These are phyloP conservation scores for Pulveroboletus sp. DNA, from an alignment of 768 basidiomycete species.

Conservation along the genomic window DNA sequence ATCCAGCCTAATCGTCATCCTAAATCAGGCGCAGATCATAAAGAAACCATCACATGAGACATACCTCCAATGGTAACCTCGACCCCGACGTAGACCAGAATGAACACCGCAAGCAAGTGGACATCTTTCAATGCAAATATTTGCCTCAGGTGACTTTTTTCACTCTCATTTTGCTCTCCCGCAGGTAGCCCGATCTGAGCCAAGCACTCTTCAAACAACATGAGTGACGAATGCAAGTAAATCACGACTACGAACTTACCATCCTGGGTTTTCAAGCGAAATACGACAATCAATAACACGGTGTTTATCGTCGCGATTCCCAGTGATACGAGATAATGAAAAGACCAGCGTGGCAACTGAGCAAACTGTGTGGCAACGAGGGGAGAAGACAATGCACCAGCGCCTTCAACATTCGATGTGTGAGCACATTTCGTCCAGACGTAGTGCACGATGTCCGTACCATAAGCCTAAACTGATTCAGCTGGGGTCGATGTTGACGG, in stretches of 20 bases:
- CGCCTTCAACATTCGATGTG: slow-evolving; percentile 37
- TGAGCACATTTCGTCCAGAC: slow-evolving; percentile 9
- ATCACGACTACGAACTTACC: slow-evolving; percentile 39
- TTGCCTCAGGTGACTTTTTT: slow-evolving; percentile 41
- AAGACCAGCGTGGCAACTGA: slow-evolving; percentile 61
- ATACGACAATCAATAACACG: slow-evolving; percentile 49
- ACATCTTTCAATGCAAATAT: slow-evolving; percentile 52
- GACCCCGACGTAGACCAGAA: slow-evolving; percentile 64
- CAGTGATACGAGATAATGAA: slow-evolving; percentile 71
- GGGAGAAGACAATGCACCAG: slow-evolving; percentile 65
- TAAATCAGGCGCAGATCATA: background rate
- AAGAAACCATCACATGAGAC: background rate
- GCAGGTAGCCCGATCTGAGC: slow-evolving; percentile 47
- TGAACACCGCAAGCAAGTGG: slow-evolving; percentile 60
- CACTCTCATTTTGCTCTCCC: slow-evolving; percentile 35
- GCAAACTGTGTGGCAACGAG: slow-evolving; percentile 81
- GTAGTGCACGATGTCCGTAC: slow-evolving; percentile 22
- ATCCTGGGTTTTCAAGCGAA: slow-evolving; percentile 68
- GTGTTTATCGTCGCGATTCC: slow-evolving; percentile 61
- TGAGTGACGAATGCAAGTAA: slow-evolving; percentile 1
- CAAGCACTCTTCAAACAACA: slow-evolving; percentile 44
- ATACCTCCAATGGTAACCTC: slow-evolving; percentile 50
- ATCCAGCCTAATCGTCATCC: slow-evolving; percentile 53
- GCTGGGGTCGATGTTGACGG: background rate
- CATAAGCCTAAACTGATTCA: slow-evolving; percentile 24